Base-by-base conservation (phyloP, 768 basidiomycete genomes). In the Russula emetica region DNA sequence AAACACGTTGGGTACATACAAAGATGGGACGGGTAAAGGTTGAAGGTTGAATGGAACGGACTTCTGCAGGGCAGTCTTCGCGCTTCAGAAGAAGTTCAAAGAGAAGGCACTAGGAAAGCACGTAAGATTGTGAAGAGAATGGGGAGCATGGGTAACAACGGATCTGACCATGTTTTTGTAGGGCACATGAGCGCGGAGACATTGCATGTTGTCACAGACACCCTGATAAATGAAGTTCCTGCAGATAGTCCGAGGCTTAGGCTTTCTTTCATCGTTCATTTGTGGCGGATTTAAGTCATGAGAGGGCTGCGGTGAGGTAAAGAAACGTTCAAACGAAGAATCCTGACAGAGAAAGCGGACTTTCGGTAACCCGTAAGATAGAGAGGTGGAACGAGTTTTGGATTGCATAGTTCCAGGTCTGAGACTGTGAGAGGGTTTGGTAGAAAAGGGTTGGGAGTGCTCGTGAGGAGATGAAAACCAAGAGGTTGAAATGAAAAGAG, bases 191-290 rank as follows among this genome's bases (percentile, higher is more conserved):
- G 44, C 54, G 18, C 54, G 59, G 2, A 24, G 24, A 16, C 64
- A 65, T 10, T 6, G 0, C 16, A 0, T 14, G 14, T 55, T 32
- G 9, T 14, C 13, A 50, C 63, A 64, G 22, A 28, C 0, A 36
- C 63, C 63, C 0, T 5, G 0, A 64, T 34, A 64, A 22, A 56
- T 16, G 59, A 51, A 64, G 20, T 32, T 20, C 10, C 63, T 64
- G 30, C 63, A 64, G 32, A 64, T 64, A 2, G 26, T 0, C 6
- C 47, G 22, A 51, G 63, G 30, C 16, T 40, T 40, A 51, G 63
- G 30, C 16, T 40, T 40, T 40, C 6, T 16, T 40, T 22, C 14
- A 40, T 22, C n/a, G 34, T 38, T 28, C 24, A 14, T 42, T 13
- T 3, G 28, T 22, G 28, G 20, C 2, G 24, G 18, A 45, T 3